A percentile compares a stretch with the other conserved stretches of the same genome.
Conservation (phyloP, 495 filamentous ascomycete species). For the Penicillium crystallinum region DNA sequence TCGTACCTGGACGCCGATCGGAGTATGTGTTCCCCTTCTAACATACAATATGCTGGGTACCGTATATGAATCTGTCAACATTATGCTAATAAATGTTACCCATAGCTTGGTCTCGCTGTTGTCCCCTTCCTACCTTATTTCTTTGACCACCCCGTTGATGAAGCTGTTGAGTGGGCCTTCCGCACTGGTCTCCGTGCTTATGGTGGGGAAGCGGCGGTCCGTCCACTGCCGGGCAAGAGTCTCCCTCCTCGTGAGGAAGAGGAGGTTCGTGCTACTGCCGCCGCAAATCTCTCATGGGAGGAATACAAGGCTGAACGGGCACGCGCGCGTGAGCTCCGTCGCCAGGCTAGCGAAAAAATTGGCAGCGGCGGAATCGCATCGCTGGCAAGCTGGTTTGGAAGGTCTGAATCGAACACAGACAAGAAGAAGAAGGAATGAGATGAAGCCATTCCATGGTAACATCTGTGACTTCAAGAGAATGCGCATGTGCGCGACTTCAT, state of each 20-base stretch:
- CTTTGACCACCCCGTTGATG: conserved; percentile 91
- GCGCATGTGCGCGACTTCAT: conserved; percentile 1
- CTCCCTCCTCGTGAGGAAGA: conserved; percentile 10
- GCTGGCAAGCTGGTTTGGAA: conserved; percentile 18
- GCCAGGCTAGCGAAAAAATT: conserved; percentile 10
- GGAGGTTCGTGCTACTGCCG: conserved; percentile 3
- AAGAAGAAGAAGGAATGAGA: conserved; percentile 30
- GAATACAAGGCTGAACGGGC: conserved; percentile 34
- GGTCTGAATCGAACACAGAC: conserved; percentile 4
- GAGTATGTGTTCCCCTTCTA: conserved; percentile 42
- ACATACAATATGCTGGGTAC: neutral
- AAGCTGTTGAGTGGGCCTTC: conserved; percentile 85
- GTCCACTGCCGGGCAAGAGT: conserved; percentile 24
- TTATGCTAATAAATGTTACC: neutral
- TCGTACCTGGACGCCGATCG: conserved; percentile 84
- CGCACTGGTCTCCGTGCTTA: conserved; percentile 67
- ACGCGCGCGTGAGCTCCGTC: conserved; percentile 27
- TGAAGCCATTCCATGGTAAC: neutral
- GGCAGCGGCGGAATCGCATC: neutral
- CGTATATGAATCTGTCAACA: neutral
- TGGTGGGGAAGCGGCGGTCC: conserved; percentile 58
- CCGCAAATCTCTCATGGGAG: conserved; percentile 33
- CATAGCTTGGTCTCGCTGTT: conserved; percentile 71
- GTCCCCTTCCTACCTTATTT: conserved; percentile 85
- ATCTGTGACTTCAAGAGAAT: neutral